A percentile compares a stretch with the other conserved stretches of the same genome.
These are phyloP conservation scores for Linanthus parryae DNA, from an alignment of 148 eudicot species.

Conservation along the genomic window DNA sequence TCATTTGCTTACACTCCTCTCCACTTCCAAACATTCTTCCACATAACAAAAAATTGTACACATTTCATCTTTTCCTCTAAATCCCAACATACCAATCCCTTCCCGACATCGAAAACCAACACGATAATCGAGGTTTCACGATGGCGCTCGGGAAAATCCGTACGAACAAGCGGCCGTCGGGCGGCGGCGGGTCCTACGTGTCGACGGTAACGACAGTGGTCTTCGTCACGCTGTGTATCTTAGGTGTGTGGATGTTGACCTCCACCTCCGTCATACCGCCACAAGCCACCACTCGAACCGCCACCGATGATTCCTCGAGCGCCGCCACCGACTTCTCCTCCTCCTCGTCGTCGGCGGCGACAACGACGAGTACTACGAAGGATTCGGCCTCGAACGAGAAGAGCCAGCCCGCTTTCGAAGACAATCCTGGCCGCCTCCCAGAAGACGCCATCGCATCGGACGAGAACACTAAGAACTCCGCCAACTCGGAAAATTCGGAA, in stretches of 20 bases:
- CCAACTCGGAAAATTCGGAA: neutral
- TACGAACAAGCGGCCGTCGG: conserved; percentile 37
- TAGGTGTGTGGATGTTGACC: conserved; percentile 45
- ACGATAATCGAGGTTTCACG: neutral
- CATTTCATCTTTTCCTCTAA: neutral
- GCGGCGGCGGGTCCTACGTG: conserved; percentile 27
- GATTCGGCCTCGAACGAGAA: too few species aligned
- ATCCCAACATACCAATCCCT: neutral
- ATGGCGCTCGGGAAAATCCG: conserved; percentile 34
- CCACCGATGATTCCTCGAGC: conserved; percentile 6
- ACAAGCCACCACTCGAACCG: conserved; percentile 17
- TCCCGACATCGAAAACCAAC: conserved; percentile 2
- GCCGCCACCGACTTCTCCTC: conserved; percentile 1
- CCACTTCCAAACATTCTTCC: too few species aligned
- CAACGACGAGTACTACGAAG: conserved; percentile 6
- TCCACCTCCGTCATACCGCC: conserved; percentile 28
- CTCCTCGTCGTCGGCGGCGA: conserved; percentile 4
- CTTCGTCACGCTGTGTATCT: conserved; percentile 36
- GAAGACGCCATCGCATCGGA: conserved; percentile 5
- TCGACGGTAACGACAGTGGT: conserved; percentile 35
- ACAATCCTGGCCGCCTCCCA: conserved; percentile 42
- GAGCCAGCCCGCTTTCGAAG: conserved; percentile 50
- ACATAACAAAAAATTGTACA: too few species aligned
- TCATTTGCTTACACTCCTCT: too few species aligned
- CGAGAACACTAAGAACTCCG: neutral